phyloP scores from a whole-genome alignment of 345 rosid genomes.

The Brassica cretica region DNA sequence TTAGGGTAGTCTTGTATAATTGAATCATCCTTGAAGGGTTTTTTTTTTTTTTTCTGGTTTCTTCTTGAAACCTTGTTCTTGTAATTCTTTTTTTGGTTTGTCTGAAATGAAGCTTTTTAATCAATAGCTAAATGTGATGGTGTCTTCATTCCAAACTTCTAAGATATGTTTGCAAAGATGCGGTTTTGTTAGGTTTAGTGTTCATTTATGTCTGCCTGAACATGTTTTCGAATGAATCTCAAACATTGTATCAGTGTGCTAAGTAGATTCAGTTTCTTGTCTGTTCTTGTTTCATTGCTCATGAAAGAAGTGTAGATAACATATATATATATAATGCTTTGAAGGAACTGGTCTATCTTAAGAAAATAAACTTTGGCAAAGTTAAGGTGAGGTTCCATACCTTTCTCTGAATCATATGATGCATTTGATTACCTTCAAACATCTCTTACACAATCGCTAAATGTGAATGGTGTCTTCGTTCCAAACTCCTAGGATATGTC shows the following conservation, averaged over 20 bases:
- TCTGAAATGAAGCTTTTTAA: not conserved
- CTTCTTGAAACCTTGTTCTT: constrained; percentile 7
- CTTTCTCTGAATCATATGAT: no score
- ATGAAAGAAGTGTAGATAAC: no score
- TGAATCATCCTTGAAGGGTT: constrained; percentile 18
- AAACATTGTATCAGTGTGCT: not conserved
- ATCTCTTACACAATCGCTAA: no score
- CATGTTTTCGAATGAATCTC: not conserved
- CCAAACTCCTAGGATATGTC: no score
- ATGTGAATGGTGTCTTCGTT: no score
- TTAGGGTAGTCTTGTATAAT: constrained; percentile 43
- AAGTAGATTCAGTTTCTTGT: not conserved
- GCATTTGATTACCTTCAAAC: no score
- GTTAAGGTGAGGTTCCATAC: no score
- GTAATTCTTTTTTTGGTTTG: constrained; percentile 30
- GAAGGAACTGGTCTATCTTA: no score
- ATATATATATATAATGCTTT: no score
- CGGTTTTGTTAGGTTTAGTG: not conserved
- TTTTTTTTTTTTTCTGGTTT: constrained; percentile 6
- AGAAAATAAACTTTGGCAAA: no score
- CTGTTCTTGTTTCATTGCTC: not conserved
- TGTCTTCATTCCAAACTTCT: not conserved
- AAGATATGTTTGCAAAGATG: not conserved
- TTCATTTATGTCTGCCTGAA: not conserved
- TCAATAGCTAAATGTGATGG: constrained; percentile 27